A percentile compares a stretch with the other conserved stretches of the same genome.
Conservation (phyloP, 2,329 filamentous ascomycete genomes). For the Parastagonospora nodorum region DNA sequence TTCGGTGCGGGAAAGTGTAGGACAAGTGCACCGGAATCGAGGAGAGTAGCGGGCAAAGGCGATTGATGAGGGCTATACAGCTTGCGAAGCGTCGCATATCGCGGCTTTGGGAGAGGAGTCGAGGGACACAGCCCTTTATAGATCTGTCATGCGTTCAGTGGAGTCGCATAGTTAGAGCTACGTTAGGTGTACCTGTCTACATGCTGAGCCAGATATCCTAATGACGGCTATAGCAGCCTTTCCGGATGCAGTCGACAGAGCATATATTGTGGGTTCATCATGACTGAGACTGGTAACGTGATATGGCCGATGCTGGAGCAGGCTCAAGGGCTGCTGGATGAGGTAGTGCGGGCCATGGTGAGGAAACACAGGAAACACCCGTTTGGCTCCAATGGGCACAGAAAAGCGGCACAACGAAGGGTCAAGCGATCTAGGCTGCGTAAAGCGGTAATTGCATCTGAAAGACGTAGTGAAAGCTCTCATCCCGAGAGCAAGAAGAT, state of each 20-base stretch:
- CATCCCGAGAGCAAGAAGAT: conserved; percentile 38
- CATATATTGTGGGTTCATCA: conserved; percentile 75
- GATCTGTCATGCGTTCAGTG: conserved; percentile 55
- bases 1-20: conserved; percentile 81
- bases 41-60: conserved; percentile 52
- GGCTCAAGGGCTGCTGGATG: conserved; percentile 20
- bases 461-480: conserved; percentile 34
- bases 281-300: conserved; percentile 9
- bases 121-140: conserved; percentile 67
- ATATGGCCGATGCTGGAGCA: conserved; percentile 11
- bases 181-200: conserved; percentile 61
- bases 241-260: conserved; percentile 83
- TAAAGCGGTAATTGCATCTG: conserved; percentile 11
- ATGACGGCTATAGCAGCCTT: conserved; percentile 90
- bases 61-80: conserved; percentile 64
- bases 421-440: neutral
- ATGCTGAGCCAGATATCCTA: conserved; percentile 80
- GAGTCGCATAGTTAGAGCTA: neutral
- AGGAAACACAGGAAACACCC: neutral
- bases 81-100: conserved; percentile 73
- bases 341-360: conserved; percentile 5
- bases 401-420: neutral
- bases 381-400: neutral
- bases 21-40: conserved; percentile 80
- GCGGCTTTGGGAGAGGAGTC: conserved; percentile 60